These are phyloP conservation scores for Lentinula aciculospora DNA, from an alignment of 768 basidiomycete genomes.

Conservation along the genomic window DNA sequence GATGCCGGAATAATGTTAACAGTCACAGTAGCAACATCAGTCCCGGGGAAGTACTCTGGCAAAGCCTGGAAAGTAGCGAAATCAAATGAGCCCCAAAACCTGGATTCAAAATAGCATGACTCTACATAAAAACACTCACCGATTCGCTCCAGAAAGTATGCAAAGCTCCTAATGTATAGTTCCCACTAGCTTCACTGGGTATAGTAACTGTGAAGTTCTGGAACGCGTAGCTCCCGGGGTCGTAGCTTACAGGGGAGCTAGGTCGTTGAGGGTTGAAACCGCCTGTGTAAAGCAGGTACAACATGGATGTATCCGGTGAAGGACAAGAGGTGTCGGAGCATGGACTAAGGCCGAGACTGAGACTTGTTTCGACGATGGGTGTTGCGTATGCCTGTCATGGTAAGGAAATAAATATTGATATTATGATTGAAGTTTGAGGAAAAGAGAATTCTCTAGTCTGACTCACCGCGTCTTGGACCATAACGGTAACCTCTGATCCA, in stretches of 20 bases:
- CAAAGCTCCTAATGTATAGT: neutral
- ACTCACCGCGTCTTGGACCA: neutral
- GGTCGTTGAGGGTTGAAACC: neutral
- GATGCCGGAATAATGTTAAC: neutral
- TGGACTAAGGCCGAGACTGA: neutral
- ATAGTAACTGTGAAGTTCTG: neutral
- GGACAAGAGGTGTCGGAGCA: neutral
- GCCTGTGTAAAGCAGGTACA: neutral
- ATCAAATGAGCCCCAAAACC: neutral
- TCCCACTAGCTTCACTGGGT: neutral
- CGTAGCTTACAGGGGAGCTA: neutral
- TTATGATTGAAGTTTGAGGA: neutral
- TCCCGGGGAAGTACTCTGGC: neutral
- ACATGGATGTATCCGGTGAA: neutral
- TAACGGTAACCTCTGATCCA: neutral
- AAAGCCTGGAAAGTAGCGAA: neutral
- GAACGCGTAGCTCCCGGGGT: neutral
- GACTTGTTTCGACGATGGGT: neutral
- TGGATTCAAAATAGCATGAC: too few species aligned
- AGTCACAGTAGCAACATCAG: neutral
- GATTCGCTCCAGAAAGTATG: neutral
- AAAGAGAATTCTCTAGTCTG: neutral
- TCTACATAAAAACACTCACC: neutral
- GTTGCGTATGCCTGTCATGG: neutral
- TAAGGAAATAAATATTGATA: neutral